Evolutionary conservation across 345 rosid genomes (phyloP).

Genomic region (Eucalyptus erythrocorys): DNA sequence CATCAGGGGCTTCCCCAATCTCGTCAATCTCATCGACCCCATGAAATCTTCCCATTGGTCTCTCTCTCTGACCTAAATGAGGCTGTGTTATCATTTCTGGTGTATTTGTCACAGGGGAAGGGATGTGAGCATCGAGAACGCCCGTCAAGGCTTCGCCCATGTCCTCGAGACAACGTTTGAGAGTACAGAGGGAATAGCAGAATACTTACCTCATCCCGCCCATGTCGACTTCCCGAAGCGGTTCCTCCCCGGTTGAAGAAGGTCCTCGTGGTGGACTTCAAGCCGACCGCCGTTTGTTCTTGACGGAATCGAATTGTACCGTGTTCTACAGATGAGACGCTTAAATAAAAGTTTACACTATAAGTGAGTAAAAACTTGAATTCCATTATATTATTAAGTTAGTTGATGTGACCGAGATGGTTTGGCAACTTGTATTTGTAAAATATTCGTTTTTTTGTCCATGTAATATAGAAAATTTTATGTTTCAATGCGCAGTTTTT

Average conservation of each 20-base stretch:
- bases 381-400: neutral
- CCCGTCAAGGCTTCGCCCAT: neutral
- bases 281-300: neutral
- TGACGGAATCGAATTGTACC: too few relatives aligned
- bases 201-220: neutral
- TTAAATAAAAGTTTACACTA: neutral
- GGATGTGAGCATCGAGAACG: slow-evolving; percentile 35
- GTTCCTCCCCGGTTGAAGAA: neutral
- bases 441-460: neutral
- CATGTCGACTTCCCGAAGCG: neutral
- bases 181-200: neutral
- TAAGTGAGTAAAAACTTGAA: neutral
- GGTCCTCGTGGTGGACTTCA: neutral
- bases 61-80: neutral
- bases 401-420: neutral
- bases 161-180: neutral
- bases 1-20: slow-evolving; percentile 55
- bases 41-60: slow-evolving; percentile 77
- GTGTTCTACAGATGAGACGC: neutral
- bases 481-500: neutral
- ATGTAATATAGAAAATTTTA: too few relatives aligned
- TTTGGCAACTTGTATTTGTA: neutral
- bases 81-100: too few relatives aligned
- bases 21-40: slow-evolving; percentile 58
- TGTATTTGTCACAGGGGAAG: slow-evolving; percentile 30